phyloP scores from a whole-genome alignment of 2,329 filamentous ascomycete species.

The Cladophialophora exuberans region DNA sequence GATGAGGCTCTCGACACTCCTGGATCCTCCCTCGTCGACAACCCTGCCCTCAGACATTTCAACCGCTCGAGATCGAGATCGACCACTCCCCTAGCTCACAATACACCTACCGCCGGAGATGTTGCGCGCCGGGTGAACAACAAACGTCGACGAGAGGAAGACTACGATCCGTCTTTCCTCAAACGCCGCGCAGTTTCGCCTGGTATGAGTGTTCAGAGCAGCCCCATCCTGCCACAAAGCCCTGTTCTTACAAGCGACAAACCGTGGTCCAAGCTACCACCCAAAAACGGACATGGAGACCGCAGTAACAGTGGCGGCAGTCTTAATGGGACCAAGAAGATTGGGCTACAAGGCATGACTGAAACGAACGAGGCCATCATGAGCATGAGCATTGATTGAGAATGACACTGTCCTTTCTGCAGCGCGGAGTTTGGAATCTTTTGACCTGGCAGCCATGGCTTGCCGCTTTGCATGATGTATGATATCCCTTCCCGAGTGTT shows the following conservation, averaged over 20 bases:
- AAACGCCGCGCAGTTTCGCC: slow-evolving; percentile 91
- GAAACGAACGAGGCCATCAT: slow-evolving; percentile 95
- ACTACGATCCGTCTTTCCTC: slow-evolving; percentile 80
- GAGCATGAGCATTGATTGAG: slow-evolving; percentile 93
- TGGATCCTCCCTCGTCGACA: slow-evolving; percentile 35
- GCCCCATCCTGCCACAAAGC: slow-evolving; percentile 78
- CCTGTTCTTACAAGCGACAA: slow-evolving; percentile 70
- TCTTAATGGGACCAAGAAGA: slow-evolving; percentile 54
- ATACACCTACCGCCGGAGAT: slow-evolving; percentile 65
- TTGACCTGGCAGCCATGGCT: background rate
- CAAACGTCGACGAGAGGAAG: slow-evolving; percentile 87
- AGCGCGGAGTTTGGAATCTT: background rate
- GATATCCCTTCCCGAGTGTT: background rate
- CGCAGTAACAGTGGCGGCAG: slow-evolving; percentile 47
- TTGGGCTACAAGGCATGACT: slow-evolving; percentile 89
- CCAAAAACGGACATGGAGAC: slow-evolving; percentile 58
- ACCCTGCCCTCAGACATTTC: slow-evolving; percentile 34
- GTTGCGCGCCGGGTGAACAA: slow-evolving; percentile 76
- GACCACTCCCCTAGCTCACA: slow-evolving; percentile 45
- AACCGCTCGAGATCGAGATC: slow-evolving; percentile 41
- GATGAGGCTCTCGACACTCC: slow-evolving; percentile 45
- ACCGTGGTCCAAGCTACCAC: slow-evolving; percentile 70
- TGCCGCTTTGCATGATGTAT: background rate
- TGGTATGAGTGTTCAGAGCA: slow-evolving; percentile 87
- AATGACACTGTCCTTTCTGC: background rate